Conservation (phyloP, 2,329 filamentous ascomycete genomes). For the Madurella mycetomatis region DNA sequence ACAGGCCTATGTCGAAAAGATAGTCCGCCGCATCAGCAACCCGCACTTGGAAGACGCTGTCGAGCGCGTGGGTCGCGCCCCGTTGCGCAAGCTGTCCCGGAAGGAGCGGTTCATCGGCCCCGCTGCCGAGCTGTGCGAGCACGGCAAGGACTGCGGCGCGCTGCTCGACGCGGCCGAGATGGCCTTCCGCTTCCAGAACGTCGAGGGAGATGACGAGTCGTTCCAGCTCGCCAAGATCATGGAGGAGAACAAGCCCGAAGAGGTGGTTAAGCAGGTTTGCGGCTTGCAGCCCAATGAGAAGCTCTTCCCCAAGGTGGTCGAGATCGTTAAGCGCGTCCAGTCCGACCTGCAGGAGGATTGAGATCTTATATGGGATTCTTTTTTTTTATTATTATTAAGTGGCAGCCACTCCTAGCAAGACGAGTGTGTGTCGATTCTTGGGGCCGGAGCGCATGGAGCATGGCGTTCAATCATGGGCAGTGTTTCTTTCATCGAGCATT, state of each 20-base stretch:
- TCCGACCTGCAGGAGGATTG: constrained; percentile 40
- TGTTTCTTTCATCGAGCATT: not conserved
- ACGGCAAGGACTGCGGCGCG: constrained; percentile 65
- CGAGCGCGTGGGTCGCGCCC: constrained; percentile 91
- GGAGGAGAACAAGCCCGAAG: constrained; percentile 65
- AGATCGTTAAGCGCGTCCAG: constrained; percentile 81
- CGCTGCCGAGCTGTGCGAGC: constrained; percentile 81
- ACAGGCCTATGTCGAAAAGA: constrained; percentile 82
- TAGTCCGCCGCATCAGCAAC: constrained; percentile 89
- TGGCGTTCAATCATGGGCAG: constrained; percentile 6
- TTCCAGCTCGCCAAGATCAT: constrained; percentile 81
- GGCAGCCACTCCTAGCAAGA: not conserved
- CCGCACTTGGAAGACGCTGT: constrained; percentile 88
- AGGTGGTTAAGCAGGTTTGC: constrained; percentile 75
- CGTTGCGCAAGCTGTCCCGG: constrained; percentile 86
- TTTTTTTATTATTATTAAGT: constrained; percentile 5
- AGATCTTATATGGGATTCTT: constrained; percentile 1
- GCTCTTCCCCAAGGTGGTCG: constrained; percentile 69
- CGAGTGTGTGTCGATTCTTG: not conserved
- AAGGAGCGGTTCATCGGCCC: constrained; percentile 96
- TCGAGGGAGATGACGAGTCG: constrained; percentile 87
- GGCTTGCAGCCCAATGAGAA: constrained; percentile 73
- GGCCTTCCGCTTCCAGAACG: constrained; percentile 92
- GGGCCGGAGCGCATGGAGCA: constrained; percentile 5
- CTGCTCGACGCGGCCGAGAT: constrained; percentile 84